Conservation (phyloP, 148 eudicot species). For the Camellia lanceoleosa region DNA sequence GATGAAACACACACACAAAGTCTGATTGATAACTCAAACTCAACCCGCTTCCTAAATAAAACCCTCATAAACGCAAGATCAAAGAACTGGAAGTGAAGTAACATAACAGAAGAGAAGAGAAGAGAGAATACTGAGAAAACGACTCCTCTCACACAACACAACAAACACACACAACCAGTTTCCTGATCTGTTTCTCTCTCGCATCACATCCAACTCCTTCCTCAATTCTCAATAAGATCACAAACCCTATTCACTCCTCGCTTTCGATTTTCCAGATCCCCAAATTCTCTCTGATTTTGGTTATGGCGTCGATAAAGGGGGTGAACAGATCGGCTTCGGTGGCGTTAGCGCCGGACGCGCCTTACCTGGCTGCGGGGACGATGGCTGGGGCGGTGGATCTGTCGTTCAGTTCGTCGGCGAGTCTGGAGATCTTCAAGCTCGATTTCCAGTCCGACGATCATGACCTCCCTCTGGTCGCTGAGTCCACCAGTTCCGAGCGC, state of each 20-base stretch:
- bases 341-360: conserved; percentile 77
- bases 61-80: not conserved
- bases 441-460: conserved; percentile 80
- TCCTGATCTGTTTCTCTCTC: not conserved
- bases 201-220: not conserved
- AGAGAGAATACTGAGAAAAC: not conserved
- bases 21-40: too few relatives aligned
- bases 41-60: not conserved
- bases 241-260: not conserved
- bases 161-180: too few relatives aligned
- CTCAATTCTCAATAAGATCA: not conserved
- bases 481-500: conserved; percentile 64
- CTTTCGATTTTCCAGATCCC: not conserved
- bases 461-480: conserved; percentile 46
- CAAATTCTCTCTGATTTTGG: not conserved
- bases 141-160: not conserved
- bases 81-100: not conserved
- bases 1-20: too few relatives aligned
- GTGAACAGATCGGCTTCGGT: conserved; percentile 78
- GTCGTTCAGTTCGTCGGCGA: conserved; percentile 83
- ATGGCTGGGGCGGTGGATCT: conserved; percentile 96
- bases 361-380: conserved; percentile 81
- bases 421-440: conserved; percentile 72
- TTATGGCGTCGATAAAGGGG: conserved; percentile 62
- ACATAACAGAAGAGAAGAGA: not conserved